phyloP scores from a whole-genome alignment of 257 asterid species.

The Solanum bulbocastanum region DNA sequence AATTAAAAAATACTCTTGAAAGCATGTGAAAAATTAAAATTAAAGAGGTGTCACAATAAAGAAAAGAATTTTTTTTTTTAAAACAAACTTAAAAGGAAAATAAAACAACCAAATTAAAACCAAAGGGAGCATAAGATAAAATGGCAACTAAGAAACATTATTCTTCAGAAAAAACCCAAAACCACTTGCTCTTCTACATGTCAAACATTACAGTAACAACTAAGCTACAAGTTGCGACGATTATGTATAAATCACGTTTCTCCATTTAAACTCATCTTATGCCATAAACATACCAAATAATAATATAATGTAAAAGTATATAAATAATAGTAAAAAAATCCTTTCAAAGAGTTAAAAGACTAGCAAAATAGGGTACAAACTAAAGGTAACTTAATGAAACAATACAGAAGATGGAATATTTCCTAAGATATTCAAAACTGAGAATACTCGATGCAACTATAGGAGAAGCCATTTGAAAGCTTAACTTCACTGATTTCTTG shows the following conservation, averaged over 20 bases:
- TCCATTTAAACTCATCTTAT: not conserved
- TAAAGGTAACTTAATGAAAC: not conserved
- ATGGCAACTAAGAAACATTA: not conserved
- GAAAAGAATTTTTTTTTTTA: too few species aligned
- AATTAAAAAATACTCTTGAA: not conserved
- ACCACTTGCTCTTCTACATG: not conserved
- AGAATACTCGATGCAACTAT: not conserved
- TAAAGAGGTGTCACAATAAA: not conserved
- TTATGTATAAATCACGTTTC: not conserved
- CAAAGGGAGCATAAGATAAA: not conserved
- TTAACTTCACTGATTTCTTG: not conserved
- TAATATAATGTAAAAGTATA: not conserved
- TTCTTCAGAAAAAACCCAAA: not conserved
- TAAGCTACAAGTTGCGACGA: not conserved
- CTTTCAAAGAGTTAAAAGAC: not conserved
- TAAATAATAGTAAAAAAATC: not conserved
- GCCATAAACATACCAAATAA: not conserved
- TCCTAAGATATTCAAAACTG: constrained; percentile 1
- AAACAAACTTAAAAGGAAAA: not conserved
- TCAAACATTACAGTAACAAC: not conserved
- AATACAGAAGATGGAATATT: not conserved
- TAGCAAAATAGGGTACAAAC: not conserved
- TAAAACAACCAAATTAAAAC: too few species aligned
- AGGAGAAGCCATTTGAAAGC: not conserved
- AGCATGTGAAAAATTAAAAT: not conserved